Evolutionary conservation across 768 basidiomycete species (phyloP), one percentile per base, ranked within the genome.

Genomic region (Trametes meyenii): DNA sequence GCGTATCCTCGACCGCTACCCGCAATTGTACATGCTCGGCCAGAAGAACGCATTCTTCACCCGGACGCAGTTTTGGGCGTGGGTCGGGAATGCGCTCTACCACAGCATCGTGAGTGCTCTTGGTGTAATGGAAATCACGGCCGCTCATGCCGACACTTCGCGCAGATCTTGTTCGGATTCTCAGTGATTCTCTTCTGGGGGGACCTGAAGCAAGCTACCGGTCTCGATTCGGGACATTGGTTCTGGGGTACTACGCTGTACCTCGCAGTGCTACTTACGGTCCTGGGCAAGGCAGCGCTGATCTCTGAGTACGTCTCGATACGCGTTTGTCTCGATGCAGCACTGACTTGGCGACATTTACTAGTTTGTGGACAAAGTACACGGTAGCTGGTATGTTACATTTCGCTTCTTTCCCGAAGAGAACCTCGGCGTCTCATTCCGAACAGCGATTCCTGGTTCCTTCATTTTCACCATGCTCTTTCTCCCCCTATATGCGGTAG

Each of bases 241-340:
- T 92, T 96, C 67, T 99, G 96, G 96, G 97, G 97, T 50, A 96
- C 94, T 13, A 92, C 90, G 23, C 76, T 98, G n/a, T 99, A 98
- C 73, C 84, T 98, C 48, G 87, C 91, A 1, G 93, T 97, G 8
- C 81, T 98, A 29, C 79, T 98, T 51, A 98, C 96, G 1, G 96
- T 98, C 3, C 85, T 99, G 8, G 97, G 96, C 44, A 98, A 99
- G 75, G 97, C 97, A 16, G 96, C 96, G 0, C 75, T 99, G 61
- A 90, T 98, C 45, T 98, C 97, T 4, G 96, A 99, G 97, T 98
- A 73, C 70, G 95, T 80, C 29, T n/a, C 17, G 48, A 16, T n/a
- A 16, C 8, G 2, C 14, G 7, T 24, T n/a, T 2, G 14, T 12
- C 16, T 43, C 10, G 3, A 19, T 23, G 21, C 19, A 13, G 14